A percentile compares a stretch with the other conserved stretches of the same genome.
Evolutionary conservation across 2,329 filamentous ascomycete species (phyloP).

Genomic region (Xylariaceae sp.): DNA sequence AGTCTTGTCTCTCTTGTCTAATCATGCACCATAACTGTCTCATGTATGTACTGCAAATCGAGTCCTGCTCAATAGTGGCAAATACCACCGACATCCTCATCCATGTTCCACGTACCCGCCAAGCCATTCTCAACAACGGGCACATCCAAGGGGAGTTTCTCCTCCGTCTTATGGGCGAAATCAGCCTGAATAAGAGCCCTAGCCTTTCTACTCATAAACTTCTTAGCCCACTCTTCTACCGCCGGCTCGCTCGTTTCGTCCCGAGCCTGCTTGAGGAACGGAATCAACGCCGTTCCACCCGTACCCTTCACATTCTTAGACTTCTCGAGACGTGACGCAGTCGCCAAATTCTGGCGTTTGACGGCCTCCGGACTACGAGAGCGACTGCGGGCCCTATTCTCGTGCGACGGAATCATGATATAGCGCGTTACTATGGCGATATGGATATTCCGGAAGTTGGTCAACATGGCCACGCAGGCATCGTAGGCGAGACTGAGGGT

Average conservation of each 20-base stretch:
- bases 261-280: constrained; percentile 91
- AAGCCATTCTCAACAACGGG: constrained; percentile 50
- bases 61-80: constrained; percentile 43
- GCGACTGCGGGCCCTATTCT: constrained; percentile 60
- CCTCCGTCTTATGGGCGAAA: constrained; percentile 52
- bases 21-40: not conserved
- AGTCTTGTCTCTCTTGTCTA: not conserved
- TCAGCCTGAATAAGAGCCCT: constrained; percentile 48
- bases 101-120: constrained; percentile 82
- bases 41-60: not conserved
- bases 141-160: constrained; percentile 29
- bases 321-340: constrained; percentile 45
- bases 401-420: constrained; percentile 82
- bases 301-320: constrained; percentile 73
- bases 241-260: constrained; percentile 94
- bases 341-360: constrained; percentile 54
- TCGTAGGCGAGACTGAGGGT: constrained; percentile 79
- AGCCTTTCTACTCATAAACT: constrained; percentile 52
- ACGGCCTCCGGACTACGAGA: constrained; percentile 52
- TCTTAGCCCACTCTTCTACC: constrained; percentile 59
- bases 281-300: constrained; percentile 87
- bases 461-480: constrained; percentile 70
- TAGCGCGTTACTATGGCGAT: constrained; percentile 95
- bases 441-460: constrained; percentile 79
- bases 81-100: constrained; percentile 67